Conservation (phyloP, 805 yeast genomes). For the Kodamaea nitidulidarum region DNA sequence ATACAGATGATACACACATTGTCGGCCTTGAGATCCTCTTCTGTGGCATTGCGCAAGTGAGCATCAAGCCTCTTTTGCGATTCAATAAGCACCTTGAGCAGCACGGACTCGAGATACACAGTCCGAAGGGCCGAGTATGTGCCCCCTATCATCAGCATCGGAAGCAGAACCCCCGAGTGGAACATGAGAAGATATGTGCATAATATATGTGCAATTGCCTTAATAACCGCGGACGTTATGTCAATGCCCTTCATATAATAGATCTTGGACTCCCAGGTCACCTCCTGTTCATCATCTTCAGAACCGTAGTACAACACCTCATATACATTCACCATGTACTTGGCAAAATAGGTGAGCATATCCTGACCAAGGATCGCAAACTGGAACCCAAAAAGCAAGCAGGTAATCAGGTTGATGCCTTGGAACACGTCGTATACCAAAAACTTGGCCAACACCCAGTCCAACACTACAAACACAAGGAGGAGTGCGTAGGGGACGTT, state of each 20-base stretch:
- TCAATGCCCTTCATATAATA: constrained; percentile 56
- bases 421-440: constrained; percentile 55
- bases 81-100: constrained; percentile 45
- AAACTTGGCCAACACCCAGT: constrained; percentile 48
- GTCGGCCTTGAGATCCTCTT: constrained; percentile 53
- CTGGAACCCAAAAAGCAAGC: constrained; percentile 71
- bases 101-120: constrained; percentile 34
- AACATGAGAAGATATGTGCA: constrained; percentile 34
- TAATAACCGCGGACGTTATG: constrained; percentile 42
- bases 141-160: constrained; percentile 43
- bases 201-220: constrained; percentile 25
- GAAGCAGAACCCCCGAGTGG: constrained; percentile 30
- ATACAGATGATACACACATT: constrained; percentile 85
- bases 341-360: constrained; percentile 42
- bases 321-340: constrained; percentile 50
- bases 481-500: constrained; percentile 45
- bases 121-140: constrained; percentile 36
- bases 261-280: constrained; percentile 69
- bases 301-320: constrained; percentile 32
- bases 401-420: constrained; percentile 49
- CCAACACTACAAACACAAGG: constrained; percentile 43
- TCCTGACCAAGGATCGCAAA: constrained; percentile 62
- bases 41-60: constrained; percentile 59
- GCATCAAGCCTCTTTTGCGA: constrained; percentile 62
- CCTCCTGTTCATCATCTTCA: constrained; percentile 35